These are phyloP conservation scores for Aspergillus tubingensis DNA, from an alignment of 2,329 filamentous ascomycete species.

Conservation along the genomic window DNA sequence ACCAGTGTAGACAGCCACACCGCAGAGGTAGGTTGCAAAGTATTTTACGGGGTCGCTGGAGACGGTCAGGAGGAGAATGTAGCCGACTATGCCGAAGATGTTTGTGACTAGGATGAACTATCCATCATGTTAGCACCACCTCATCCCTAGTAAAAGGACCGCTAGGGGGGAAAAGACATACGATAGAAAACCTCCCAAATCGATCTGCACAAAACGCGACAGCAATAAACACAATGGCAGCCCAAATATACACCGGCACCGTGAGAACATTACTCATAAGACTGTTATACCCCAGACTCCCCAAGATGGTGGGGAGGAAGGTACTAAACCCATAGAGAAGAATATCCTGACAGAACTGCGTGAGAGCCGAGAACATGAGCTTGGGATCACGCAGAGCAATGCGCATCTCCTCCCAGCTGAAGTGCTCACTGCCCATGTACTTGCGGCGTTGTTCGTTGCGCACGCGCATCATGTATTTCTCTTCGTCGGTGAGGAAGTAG, in stretches of 20 bases:
- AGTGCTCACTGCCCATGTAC: constrained; percentile 55
- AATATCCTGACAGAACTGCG: constrained; percentile 57
- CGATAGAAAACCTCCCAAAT: constrained; percentile 32
- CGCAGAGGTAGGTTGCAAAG: constrained; percentile 54
- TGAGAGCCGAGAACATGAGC: constrained; percentile 51
- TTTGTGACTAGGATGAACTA: constrained; percentile 42
- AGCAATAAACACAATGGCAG: constrained; percentile 49
- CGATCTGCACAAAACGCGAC: constrained; percentile 53
- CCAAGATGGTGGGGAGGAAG: constrained; percentile 59
- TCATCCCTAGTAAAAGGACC: too few relatives aligned
- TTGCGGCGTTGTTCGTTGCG: constrained; percentile 48
- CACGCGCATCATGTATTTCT: constrained; percentile 54
- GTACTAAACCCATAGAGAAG: constrained; percentile 60
- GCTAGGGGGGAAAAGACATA: constrained; percentile 12
- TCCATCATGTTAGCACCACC: neutral
- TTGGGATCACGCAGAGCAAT: constrained; percentile 55
- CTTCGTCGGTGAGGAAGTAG: constrained; percentile 52
- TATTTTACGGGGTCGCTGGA: constrained; percentile 53
- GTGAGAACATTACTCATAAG: constrained; percentile 57
- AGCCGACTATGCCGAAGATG: constrained; percentile 52
- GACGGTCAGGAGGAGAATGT: constrained; percentile 52
- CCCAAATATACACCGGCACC: constrained; percentile 59
- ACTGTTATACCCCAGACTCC: constrained; percentile 54
- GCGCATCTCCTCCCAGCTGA: constrained; percentile 54
- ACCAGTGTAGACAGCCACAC: constrained; percentile 51